Percentiles rank a stretch among this genome's conserved stretches.
Evolutionary conservation across 306 rosid species (phyloP).

Genomic region (Prunus salicina): DNA sequence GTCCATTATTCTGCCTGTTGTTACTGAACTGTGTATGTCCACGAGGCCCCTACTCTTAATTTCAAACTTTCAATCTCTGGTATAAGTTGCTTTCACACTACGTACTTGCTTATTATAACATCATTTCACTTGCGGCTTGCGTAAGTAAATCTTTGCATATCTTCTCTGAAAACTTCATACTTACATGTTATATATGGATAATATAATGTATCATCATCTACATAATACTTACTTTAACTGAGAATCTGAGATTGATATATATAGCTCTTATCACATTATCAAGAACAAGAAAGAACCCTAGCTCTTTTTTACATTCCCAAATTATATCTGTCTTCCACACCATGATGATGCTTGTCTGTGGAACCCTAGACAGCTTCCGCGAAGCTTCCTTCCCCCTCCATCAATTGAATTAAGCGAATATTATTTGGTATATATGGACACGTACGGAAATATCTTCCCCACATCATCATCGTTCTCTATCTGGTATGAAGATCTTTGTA

Average conservation of each 20-base stretch:
- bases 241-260: background rate
- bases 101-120: background rate
- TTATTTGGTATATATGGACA: background rate
- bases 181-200: no score
- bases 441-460: background rate
- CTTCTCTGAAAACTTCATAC: no score
- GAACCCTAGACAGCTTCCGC: slow-evolving; percentile 19
- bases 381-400: slow-evolving; percentile 40
- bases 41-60: background rate
- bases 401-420: no score
- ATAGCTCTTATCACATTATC: background rate
- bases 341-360: background rate
- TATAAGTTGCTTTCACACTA: background rate
- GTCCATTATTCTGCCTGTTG: background rate
- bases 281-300: no score
- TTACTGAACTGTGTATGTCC: background rate
- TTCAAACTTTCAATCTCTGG: background rate
- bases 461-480: background rate
- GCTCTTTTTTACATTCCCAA: no score
- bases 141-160: no score
- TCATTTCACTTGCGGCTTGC: background rate
- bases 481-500: background rate
- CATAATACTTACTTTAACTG: no score
- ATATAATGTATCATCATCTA: no score
- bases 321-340: slow-evolving; percentile 5